Conservation (phyloP, 1,284 basidiomycete genomes). For the Irpex sp. region DNA sequence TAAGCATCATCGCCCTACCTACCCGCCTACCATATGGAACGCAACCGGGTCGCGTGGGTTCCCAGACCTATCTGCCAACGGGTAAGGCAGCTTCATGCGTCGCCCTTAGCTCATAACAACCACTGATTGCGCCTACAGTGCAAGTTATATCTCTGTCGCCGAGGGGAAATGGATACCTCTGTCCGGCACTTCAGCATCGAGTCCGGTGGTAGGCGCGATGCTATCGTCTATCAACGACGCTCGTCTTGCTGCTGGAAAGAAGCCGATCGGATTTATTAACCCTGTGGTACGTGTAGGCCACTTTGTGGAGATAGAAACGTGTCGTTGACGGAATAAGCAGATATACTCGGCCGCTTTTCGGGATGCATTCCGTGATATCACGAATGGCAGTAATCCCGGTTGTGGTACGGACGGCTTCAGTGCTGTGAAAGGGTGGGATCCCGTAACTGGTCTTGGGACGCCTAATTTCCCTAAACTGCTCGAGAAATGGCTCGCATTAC, state of each 20-base stretch:
- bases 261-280: conserved; percentile 57
- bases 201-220: conserved; percentile 56
- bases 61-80: background rate
- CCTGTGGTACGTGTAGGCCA: conserved; percentile 42
- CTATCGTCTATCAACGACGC: conserved; percentile 60
- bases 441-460: conserved; percentile 28
- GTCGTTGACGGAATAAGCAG: background rate
- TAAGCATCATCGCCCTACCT: background rate
- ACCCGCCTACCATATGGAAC: background rate
- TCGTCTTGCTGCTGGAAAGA: conserved; percentile 35
- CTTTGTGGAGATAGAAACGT: conserved; percentile 5
- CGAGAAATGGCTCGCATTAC: background rate
- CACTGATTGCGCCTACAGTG: background rate
- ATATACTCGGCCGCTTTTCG: background rate
- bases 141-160: background rate
- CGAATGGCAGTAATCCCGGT: conserved; percentile 49
- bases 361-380: conserved; percentile 48
- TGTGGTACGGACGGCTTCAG: conserved; percentile 53
- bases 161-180: background rate
- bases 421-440: conserved; percentile 34
- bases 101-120: background rate
- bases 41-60: background rate
- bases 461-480: conserved; percentile 21
- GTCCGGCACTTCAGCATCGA: conserved; percentile 52
- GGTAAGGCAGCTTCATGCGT: background rate